Evolutionary conservation across 768 basidiomycete genomes (phyloP), one percentile per base, ranked within the genome.

Genomic region (Leccinum ochraceum): DNA sequence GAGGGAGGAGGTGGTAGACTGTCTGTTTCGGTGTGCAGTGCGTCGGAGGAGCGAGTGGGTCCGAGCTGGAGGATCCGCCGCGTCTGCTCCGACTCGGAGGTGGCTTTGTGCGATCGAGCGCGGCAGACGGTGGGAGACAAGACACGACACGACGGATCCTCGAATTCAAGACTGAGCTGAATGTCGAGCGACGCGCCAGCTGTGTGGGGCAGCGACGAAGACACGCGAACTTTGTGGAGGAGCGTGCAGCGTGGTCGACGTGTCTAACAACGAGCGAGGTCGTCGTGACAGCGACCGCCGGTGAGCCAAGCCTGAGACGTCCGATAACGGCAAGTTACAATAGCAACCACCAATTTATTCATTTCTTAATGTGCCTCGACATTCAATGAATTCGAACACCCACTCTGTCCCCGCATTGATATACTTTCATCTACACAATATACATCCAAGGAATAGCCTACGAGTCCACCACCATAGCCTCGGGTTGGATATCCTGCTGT

Each of bases 71-170:
- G 79, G 81, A 83, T 83, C 81, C 84, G 81, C 76, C 82, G 80
- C 77, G 80, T 78, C 78, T 70, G 72, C 72, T n/a, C 42, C 17
- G 42, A 42, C 73, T 69, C 73, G 75, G 67, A 76, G 75, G 76
- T 76, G 75, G 73, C 70, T 75, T 69, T 64, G 68, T 68, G 71
- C 64, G 74, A 67, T 67, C 76, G 64, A 73, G 42, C 30, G 42
- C 28, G 28, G 28, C 17, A 10, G 49, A 73, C 67, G 72, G 77
- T 75, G 72, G 72, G 71, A 74, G 74, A 74, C 73, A 65, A 73
- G 75, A 71, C 72, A 70, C 70, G 75, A 80, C 79, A 72, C 80
- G 81, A 81, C 80, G 79, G 80, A 81, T 79, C 81, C 80, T 74
- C 73, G 71, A 44, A 55, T 57, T 60, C 53, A n/a, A 44, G n/a